phyloP scores from a whole-genome alignment of 2,329 filamentous ascomycete species.

The Colletotrichum navitas region DNA sequence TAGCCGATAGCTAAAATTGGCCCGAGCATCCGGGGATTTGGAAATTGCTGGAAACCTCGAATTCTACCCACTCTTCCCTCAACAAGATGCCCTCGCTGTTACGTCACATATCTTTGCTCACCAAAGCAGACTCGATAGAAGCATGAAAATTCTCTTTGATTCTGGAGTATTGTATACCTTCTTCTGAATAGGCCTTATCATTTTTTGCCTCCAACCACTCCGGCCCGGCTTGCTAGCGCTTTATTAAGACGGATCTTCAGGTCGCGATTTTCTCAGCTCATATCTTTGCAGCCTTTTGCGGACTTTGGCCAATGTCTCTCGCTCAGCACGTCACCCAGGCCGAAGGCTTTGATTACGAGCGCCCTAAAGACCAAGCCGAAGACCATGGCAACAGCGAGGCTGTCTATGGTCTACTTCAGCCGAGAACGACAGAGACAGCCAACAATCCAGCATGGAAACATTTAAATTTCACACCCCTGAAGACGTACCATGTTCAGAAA shows the following conservation, averaged over 20 bases:
- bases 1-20: slow-evolving; percentile 10
- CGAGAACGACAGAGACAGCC: slow-evolving; percentile 21
- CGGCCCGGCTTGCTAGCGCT: neutral
- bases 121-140: slow-evolving; percentile 12
- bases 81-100: neutral
- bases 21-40: slow-evolving; percentile 28
- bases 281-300: too few relatives aligned
- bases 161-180: neutral
- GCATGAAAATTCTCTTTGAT: neutral
- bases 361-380: slow-evolving; percentile 45
- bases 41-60: slow-evolving; percentile 41
- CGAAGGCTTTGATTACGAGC: slow-evolving; percentile 57
- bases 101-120: slow-evolving; percentile 21
- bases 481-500: slow-evolving; percentile 46
- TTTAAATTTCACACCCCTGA: slow-evolving; percentile 48
- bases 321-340: slow-evolving; percentile 57
- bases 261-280: neutral
- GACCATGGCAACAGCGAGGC: slow-evolving; percentile 43
- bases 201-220: neutral
- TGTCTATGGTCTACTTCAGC: slow-evolving; percentile 47
- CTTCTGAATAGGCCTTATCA: too few relatives aligned
- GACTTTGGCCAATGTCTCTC: slow-evolving; percentile 53
- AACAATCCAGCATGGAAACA: slow-evolving; percentile 43
- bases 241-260: neutral
- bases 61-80: slow-evolving; percentile 14